These are phyloP conservation scores for Chlorella vulgaris DNA, from an alignment of 139 green algal genomes.

Conservation along the genomic window DNA sequence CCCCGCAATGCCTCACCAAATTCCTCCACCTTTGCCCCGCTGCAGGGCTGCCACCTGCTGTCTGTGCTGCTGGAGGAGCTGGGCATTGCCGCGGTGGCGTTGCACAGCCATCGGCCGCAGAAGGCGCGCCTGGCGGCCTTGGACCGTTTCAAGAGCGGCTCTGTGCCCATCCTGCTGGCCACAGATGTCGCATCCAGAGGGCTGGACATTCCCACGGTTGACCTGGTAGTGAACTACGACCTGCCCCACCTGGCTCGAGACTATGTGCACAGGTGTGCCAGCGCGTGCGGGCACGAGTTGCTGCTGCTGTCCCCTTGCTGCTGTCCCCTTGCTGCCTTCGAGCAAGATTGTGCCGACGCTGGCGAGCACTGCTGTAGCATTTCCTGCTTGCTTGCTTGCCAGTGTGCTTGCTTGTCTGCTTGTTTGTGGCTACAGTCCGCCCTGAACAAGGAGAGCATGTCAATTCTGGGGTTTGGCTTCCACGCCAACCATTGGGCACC, in stretches of 20 bases:
- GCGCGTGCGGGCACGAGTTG: neutral
- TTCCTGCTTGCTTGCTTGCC: neutral
- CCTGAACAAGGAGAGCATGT: too few relatives aligned
- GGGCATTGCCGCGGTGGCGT: constrained; percentile 58
- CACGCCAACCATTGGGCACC: too few relatives aligned
- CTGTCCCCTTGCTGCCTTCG: too few relatives aligned
- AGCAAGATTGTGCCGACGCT: too few relatives aligned
- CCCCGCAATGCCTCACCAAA: neutral
- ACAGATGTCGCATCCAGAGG: constrained; percentile 93
- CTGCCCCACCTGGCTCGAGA: constrained; percentile 74
- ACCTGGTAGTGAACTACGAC: constrained; percentile 97
- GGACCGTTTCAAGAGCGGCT: constrained; percentile 71
- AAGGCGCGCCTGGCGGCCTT: constrained; percentile 78
- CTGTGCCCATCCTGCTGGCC: constrained; percentile 77
- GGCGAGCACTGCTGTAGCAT: too few relatives aligned
- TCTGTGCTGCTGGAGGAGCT: constrained; percentile 79
- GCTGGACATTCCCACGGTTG: constrained; percentile 95
- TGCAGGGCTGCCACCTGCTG: constrained; percentile 60
- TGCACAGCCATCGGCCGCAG: constrained; percentile 80
- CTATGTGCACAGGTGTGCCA: constrained; percentile 81
- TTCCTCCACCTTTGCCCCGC: neutral
- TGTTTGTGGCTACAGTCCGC: neutral
- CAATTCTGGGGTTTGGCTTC: too few relatives aligned
- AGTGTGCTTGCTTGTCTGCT: neutral
- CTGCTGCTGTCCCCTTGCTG: too few relatives aligned